Base-by-base conservation (phyloP, 2,329 filamentous ascomycete species). In the Fusarium haematococcum region DNA sequence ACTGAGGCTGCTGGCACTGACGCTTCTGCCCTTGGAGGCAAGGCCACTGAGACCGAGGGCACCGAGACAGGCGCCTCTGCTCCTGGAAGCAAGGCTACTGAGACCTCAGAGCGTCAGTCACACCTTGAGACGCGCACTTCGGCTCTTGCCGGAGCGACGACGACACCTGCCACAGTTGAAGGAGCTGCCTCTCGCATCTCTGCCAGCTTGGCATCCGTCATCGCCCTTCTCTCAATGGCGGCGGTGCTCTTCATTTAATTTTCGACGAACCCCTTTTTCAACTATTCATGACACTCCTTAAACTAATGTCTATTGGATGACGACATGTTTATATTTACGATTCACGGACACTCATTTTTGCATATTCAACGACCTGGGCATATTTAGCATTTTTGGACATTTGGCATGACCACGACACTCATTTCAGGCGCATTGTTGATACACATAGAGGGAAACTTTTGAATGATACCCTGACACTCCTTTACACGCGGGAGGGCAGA, bases 271-370 rank as follows among this genome's bases (percentile, higher is more conserved):
- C 69, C 39, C 14, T 69, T 63, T 57, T 52, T 63, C 48, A 45
- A 32, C 27, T 54, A 41, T 79, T 77, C 77, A 77, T 48, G 43
- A 77, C 78, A 72, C 74, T 79, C 78, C 57, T 78, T 78, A 74
- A 30, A 69, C 5, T 75, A 70, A 78, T 73, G 69, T 71, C 63
- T 74, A 74, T 65, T 54, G 14, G 27, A 74, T 48, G 67, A 70
- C 58, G n/a, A 54, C 48, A 74, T 66, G 70, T 65, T 75, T 67
- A 69, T 56, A 25, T 57, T 76, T 67, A 71, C 50, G 52, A 63
- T 66, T 74, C 50, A 68, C 63, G 63, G 58, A 75, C 68, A 75
- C 67, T 79, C 77, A 48, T 67, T 75, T 68, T 59, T 70, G 66
- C 45, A 70, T n/a, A 68, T 58, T 43, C 27, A 59, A 35, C 16